Evolutionary conservation across 2,329 filamentous ascomycete species (phyloP).

Genomic region (Fusarium odoratissimum): DNA sequence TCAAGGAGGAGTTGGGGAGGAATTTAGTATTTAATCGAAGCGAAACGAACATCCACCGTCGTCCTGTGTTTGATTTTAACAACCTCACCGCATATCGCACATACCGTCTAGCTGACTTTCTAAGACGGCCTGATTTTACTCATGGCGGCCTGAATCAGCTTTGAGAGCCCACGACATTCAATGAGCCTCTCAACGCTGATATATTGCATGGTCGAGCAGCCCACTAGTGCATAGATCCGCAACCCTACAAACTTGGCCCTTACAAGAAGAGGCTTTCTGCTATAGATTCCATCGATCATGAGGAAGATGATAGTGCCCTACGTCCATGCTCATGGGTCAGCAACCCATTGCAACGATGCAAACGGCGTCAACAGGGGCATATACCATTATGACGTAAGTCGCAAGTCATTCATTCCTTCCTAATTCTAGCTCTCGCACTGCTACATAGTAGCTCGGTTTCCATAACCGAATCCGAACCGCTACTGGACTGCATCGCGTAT

Average conservation of each 20-base stretch:
- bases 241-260: slow-evolving; percentile 54
- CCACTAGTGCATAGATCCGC: slow-evolving; percentile 46
- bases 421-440: neutral
- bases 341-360: neutral
- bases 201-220: slow-evolving; percentile 55
- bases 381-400: slow-evolving; percentile 13
- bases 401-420: neutral
- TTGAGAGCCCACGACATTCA: slow-evolving; percentile 51
- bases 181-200: slow-evolving; percentile 53
- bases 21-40: slow-evolving; percentile 34
- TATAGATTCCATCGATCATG: slow-evolving; percentile 50
- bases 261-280: slow-evolving; percentile 49
- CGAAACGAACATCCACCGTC: neutral
- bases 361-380: slow-evolving; percentile 1
- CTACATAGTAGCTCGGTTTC: neutral
- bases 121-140: neutral
- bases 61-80: slow-evolving; percentile 30
- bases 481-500: neutral
- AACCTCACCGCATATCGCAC: neutral
- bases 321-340: neutral
- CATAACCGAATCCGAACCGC: neutral
- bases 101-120: neutral
- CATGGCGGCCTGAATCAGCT: neutral
- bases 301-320: neutral
- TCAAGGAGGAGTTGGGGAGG: slow-evolving; percentile 5